Evolutionary conservation across 2,329 filamentous ascomycete species (phyloP).

Genomic region (Raffaelea deltoideospora): DNA sequence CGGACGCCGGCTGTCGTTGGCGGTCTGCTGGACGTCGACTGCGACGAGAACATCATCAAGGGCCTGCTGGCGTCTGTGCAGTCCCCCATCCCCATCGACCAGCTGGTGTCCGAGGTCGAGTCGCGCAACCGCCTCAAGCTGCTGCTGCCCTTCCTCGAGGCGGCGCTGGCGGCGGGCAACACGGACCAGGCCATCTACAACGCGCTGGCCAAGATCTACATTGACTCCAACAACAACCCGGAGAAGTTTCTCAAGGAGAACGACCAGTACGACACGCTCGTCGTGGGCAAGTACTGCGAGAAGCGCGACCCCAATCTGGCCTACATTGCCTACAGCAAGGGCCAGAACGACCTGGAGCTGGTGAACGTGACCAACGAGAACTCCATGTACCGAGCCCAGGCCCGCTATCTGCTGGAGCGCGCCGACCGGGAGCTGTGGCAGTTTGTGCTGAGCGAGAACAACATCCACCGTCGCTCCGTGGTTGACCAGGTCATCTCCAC

Average conservation of each 20-base stretch:
- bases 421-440: constrained; percentile 83
- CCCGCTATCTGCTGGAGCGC: constrained; percentile 82
- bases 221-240: constrained; percentile 95
- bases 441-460: constrained; percentile 91
- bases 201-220: constrained; percentile 97
- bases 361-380: constrained; percentile 99
- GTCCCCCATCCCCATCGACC: constrained; percentile 77
- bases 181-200: constrained; percentile 96
- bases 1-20: constrained; percentile 87
- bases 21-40: constrained; percentile 88
- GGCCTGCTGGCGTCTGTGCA: constrained; percentile 73
- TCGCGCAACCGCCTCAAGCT: constrained; percentile 90
- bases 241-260: constrained; percentile 98
- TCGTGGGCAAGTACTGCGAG: constrained; percentile 94
- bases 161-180: constrained; percentile 76
- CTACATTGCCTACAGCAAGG: constrained; percentile 90
- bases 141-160: constrained; percentile 87
- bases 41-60: constrained; percentile 93
- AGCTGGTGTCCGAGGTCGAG: constrained; percentile 90
- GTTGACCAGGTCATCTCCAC: constrained; percentile 94
- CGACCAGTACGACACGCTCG: constrained; percentile 84
- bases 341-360: constrained; percentile 91
- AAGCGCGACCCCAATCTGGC: constrained; percentile 94
- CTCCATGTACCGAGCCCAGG: constrained; percentile 98
- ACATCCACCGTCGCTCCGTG: constrained; percentile 82